Percentiles rank a stretch among this genome's conserved stretches.
These are phyloP conservation scores for Helotiales sp. DNA, from an alignment of 2,329 filamentous ascomycete species.

Conservation along the genomic window DNA sequence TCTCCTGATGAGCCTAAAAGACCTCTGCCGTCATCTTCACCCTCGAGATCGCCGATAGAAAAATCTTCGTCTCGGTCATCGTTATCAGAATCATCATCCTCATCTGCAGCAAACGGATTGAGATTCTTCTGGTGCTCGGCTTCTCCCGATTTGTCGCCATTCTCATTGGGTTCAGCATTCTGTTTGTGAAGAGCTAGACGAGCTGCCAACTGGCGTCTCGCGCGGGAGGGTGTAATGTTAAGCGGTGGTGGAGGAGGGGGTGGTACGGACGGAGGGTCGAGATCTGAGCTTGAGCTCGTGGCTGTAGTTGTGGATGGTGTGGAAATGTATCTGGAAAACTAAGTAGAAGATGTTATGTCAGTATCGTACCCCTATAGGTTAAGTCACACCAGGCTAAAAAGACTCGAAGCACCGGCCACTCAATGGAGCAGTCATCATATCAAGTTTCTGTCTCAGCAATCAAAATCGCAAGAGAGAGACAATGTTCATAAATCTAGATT, in stretches of 20 bases:
- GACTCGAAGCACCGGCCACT: conserved; percentile 11
- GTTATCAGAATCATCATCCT: conserved; percentile 34
- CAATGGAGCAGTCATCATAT: conserved; percentile 20
- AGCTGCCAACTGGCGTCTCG: conserved; percentile 86
- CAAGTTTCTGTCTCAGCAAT: conserved; percentile 20
- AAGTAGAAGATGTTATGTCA: conserved; percentile 21
- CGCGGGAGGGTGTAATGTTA: conserved; percentile 83
- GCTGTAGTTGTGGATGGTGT: conserved; percentile 35
- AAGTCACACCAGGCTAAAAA: conserved; percentile 18
- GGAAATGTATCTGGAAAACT: conserved; percentile 38
- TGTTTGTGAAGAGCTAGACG: conserved; percentile 76
- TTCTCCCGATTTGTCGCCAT: conserved; percentile 22
- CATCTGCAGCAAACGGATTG: conserved; percentile 35
- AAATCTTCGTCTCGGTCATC: conserved; percentile 30
- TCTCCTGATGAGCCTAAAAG: conserved; percentile 14
- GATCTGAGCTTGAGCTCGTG: conserved; percentile 33
- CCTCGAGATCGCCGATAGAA: conserved; percentile 32
- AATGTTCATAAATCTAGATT: conserved; percentile 23
- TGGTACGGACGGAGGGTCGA: conserved; percentile 59
- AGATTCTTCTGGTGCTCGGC: conserved; percentile 25
- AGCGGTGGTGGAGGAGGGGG: conserved; percentile 75
- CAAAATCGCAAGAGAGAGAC: conserved; percentile 21
- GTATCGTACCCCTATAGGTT: conserved; percentile 18
- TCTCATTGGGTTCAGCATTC: conserved; percentile 26
- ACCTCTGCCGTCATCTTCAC: conserved; percentile 29